Conservation (phyloP, 306 rosid species). For the Heteromeles arbutifolia region DNA sequence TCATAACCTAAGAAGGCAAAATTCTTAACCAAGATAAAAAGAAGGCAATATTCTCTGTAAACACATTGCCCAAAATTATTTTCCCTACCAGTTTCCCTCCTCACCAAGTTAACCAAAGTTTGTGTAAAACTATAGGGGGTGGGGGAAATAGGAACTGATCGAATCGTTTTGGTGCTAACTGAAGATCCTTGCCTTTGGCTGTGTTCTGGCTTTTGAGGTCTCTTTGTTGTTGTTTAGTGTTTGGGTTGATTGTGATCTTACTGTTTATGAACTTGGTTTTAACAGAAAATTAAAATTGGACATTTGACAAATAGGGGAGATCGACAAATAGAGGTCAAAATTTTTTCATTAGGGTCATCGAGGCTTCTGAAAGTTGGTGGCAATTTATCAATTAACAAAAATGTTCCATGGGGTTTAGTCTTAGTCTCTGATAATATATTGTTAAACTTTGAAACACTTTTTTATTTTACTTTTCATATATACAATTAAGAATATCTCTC, state of each 20-base stretch:
- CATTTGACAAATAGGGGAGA: neutral
- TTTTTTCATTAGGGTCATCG: neutral
- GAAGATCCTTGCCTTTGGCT: neutral
- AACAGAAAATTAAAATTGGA: neutral
- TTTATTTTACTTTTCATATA: too few species aligned
- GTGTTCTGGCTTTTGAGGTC: neutral
- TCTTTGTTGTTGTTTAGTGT: neutral
- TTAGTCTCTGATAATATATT: neutral
- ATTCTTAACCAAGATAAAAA: neutral
- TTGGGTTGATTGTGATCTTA: neutral
- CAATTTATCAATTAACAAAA: neutral
- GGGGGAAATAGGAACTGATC: neutral
- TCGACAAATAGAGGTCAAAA: neutral
- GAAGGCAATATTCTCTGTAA: constrained; percentile 2
- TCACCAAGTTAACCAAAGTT: neutral
- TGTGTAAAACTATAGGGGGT: neutral
- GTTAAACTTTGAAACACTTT: too few species aligned
- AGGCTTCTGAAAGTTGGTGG: neutral
- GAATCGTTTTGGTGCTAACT: neutral
- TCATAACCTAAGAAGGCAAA: neutral
- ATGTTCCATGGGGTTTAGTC: neutral
- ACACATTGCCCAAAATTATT: neutral
- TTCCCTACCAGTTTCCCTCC: neutral
- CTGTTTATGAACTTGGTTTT: neutral
- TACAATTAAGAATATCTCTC: too few species aligned